A percentile compares a stretch with the other conserved stretches of the same genome.
phyloP scores from a whole-genome alignment of 805 yeast species.

The Ogataea wickerhamii region DNA sequence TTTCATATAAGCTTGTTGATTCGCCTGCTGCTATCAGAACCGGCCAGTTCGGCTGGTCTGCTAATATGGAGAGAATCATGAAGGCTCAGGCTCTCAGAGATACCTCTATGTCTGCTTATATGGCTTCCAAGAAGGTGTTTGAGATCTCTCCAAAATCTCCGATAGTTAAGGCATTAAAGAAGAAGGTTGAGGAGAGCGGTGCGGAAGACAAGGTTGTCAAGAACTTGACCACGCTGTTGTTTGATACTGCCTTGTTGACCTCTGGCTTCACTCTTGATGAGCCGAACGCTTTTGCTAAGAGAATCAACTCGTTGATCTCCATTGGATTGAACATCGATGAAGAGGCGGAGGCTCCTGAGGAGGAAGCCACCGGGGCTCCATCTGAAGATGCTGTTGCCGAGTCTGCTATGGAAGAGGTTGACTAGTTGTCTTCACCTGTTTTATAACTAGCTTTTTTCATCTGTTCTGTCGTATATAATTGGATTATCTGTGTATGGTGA shows the following conservation, averaged over 20 bases:
- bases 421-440: conserved; percentile 42
- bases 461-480: conserved; percentile 3
- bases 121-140: conserved; percentile 98
- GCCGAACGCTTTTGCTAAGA: conserved; percentile 94
- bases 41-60: conserved; percentile 99
- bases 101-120: conserved; percentile 97
- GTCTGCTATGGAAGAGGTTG: conserved; percentile 99
- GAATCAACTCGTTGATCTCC: conserved; percentile 97
- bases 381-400: conserved; percentile 73
- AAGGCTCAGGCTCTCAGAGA: conserved; percentile 99
- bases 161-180: conserved; percentile 91
- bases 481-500: no score
- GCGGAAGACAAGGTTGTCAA: conserved; percentile 97
- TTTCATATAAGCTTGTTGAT: conserved; percentile 93
- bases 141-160: conserved; percentile 97
- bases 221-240: conserved; percentile 93
- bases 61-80: conserved; percentile 99
- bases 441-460: not conserved
- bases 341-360: conserved; percentile 45
- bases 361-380: conserved; percentile 45
- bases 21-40: conserved; percentile 99
- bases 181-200: conserved; percentile 96
- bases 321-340: conserved; percentile 98
- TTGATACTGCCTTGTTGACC: conserved; percentile 96
- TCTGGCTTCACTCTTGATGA: conserved; percentile 99